A percentile compares a stretch with the other conserved stretches of the same genome.
Conservation (phyloP, 306 rosid genomes). For the Ochetophila trinervis region DNA sequence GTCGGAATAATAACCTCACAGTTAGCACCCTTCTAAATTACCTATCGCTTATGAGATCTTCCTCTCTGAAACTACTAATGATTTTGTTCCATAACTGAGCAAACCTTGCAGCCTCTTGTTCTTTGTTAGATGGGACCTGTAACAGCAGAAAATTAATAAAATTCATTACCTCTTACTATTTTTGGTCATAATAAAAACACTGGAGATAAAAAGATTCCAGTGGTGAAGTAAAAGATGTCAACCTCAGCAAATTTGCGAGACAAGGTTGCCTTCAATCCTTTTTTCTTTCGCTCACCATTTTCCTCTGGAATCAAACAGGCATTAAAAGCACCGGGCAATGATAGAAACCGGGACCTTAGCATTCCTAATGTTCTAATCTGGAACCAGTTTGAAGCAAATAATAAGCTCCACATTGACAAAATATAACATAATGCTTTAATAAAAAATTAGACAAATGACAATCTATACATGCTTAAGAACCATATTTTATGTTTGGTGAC, state of each 20-base stretch:
- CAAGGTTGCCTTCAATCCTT: constrained; percentile 80
- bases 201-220: neutral
- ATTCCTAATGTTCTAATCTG: constrained; percentile 97
- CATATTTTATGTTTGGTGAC: too few relatives aligned
- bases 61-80: constrained; percentile 88
- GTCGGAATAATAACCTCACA: constrained; percentile 10
- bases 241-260: constrained; percentile 64
- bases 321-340: constrained; percentile 89
- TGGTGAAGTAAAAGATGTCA: constrained; percentile 2
- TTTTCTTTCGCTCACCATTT: constrained; percentile 72
- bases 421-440: too few relatives aligned
- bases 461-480: too few relatives aligned
- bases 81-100: constrained; percentile 97
- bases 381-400: constrained; percentile 29
- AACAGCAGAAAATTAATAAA: constrained; percentile 10
- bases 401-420: neutral
- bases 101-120: constrained; percentile 88
- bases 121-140: constrained; percentile 72
- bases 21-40: constrained; percentile 19
- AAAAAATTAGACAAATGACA: too few relatives aligned
- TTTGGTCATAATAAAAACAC: neutral
- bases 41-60: constrained; percentile 90
- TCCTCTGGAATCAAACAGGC: constrained; percentile 76
- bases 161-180: constrained; percentile 1
- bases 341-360: constrained; percentile 89